These are phyloP conservation scores for Steccherinum ochraceum DNA, from an alignment of 768 basidiomycete genomes.

Conservation along the genomic window DNA sequence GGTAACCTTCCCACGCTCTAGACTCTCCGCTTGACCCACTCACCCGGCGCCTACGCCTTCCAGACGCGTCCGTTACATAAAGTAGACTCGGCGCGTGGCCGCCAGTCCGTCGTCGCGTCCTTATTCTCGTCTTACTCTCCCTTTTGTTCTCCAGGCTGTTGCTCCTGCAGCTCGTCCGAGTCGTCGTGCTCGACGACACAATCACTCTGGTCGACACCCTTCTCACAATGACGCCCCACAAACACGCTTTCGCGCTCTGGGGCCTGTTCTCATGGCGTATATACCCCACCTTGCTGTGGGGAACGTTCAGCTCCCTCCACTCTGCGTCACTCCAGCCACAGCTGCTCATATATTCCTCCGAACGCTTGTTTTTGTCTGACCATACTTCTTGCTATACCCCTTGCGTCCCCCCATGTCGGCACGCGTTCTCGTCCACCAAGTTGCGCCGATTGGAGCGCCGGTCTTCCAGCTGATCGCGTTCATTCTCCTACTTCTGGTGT, in stretches of 20 bases:
- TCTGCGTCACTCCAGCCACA: neutral
- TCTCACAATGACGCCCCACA: neutral
- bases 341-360: neutral
- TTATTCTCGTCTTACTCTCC: too few species aligned
- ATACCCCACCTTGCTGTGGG: too few species aligned
- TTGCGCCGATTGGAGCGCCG: constrained; percentile 26
- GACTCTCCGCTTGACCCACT: neutral
- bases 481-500: constrained; percentile 54
- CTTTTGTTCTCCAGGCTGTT: neutral
- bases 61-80: neutral
- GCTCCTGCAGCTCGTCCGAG: neutral
- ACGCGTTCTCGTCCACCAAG: too few species aligned
- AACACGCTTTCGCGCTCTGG: too few species aligned
- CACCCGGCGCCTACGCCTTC: neutral
- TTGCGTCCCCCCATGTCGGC: neutral
- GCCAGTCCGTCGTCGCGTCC: too few species aligned
- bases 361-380: neutral
- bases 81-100: neutral
- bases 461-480: constrained; percentile 46
- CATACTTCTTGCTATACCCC: neutral
- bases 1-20: constrained; percentile 1
- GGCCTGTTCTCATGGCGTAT: too few species aligned
- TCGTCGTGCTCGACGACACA: too few species aligned
- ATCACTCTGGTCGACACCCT: too few species aligned
- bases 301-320: neutral